phyloP scores from a whole-genome alignment of 345 rosid species.

The Zanthoxylum bungeanum region DNA sequence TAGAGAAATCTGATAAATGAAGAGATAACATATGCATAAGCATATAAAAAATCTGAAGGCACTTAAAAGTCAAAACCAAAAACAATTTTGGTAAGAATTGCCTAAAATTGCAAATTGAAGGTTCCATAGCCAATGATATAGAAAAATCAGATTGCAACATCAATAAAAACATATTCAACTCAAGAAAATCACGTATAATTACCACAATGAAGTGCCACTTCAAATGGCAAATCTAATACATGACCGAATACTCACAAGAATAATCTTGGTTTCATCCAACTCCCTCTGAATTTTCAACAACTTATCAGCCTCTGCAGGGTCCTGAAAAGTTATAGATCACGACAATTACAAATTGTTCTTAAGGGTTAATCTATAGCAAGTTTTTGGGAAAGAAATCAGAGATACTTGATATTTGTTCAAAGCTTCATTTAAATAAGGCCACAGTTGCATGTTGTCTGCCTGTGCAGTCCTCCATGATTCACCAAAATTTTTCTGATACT shows the following conservation, averaged over 20 bases:
- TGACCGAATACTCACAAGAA: conserved; percentile 61
- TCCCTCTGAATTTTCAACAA: conserved; percentile 95
- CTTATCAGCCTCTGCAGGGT: conserved; percentile 98
- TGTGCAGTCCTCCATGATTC: conserved; percentile 75
- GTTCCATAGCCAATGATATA: neutral
- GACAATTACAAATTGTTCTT: too few relatives aligned
- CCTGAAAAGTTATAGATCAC: conserved; percentile 44
- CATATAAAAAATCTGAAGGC: neutral
- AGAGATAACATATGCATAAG: neutral
- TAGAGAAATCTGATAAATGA: neutral
- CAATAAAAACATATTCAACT: neutral
- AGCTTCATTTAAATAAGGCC: conserved; percentile 87
- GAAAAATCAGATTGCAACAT: neutral
- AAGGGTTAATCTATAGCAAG: neutral
- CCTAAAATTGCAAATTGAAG: neutral
- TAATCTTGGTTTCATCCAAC: conserved; percentile 97
- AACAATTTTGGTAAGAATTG: neutral
- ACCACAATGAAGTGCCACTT: neutral
- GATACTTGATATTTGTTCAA: conserved; percentile 76
- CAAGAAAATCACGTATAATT: neutral
- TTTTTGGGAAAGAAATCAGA: conserved; percentile 7
- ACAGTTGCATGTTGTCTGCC: conserved; percentile 58
- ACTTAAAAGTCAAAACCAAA: neutral
- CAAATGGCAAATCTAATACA: neutral
- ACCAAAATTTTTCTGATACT: conserved; percentile 86